Conservation (phyloP, 2,329 filamentous ascomycete species). For the Fusarium circinatum region DNA sequence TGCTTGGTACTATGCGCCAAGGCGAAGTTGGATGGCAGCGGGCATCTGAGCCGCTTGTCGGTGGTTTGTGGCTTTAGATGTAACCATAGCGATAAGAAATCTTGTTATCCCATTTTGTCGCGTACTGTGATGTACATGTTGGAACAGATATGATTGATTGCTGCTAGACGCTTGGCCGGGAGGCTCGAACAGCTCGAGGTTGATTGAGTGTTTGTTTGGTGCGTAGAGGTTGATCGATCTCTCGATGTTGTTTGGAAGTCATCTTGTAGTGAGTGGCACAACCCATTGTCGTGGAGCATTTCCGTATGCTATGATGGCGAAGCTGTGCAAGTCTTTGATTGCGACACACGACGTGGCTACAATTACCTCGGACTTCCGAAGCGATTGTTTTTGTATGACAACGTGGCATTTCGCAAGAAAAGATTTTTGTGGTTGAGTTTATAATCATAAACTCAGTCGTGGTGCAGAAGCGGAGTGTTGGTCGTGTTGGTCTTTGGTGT, state of each 20-base stretch:
- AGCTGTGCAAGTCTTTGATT: not conserved
- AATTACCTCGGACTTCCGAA: not conserved
- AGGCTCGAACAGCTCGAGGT: not conserved
- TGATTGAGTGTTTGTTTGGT: not conserved
- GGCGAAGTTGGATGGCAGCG: constrained; percentile 15
- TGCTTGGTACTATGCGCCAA: constrained; percentile 12
- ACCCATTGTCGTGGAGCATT: not conserved
- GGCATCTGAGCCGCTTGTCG: constrained; percentile 14
- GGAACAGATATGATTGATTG: not conserved
- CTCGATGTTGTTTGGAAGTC: not conserved
- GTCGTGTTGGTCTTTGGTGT: not conserved
- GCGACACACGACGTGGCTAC: not conserved
- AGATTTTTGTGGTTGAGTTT: not conserved
- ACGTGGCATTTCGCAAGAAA: not conserved
- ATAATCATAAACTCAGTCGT: not conserved
- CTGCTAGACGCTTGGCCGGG: not conserved
- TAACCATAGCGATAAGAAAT: constrained; percentile 12
- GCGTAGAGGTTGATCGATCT: too few relatives aligned
- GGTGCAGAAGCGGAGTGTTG: not conserved
- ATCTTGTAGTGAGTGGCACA: not conserved
- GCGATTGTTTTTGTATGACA: not conserved
- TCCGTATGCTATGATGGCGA: not conserved
- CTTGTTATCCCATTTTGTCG: constrained; percentile 2
- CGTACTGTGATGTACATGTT: not conserved
- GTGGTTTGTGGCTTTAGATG: constrained; percentile 7